Conservation (phyloP, 2,329 filamentous ascomycete species). For the Fusarium pininemorale region DNA sequence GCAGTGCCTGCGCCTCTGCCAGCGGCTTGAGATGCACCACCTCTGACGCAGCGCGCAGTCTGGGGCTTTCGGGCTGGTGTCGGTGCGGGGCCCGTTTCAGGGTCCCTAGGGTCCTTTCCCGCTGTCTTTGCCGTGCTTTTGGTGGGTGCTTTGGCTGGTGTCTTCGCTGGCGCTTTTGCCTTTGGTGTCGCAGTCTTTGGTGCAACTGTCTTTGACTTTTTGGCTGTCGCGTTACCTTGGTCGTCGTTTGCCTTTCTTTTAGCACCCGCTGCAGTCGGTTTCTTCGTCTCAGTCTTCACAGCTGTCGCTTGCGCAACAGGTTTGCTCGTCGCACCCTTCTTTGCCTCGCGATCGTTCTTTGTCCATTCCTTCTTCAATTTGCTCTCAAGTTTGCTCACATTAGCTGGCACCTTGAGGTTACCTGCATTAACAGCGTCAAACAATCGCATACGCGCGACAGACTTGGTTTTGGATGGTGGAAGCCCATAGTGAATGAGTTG, state of each 20-base stretch:
- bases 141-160: background rate
- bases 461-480: conserved; percentile 64
- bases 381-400: conserved; percentile 59
- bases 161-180: background rate
- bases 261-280: conserved; percentile 2
- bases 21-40: background rate
- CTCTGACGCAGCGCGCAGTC: background rate
- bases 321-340: conserved; percentile 43
- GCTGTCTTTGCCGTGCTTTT: conserved; percentile 9
- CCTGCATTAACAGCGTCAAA: conserved; percentile 63
- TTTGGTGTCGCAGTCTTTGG: background rate
- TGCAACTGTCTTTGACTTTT: conserved; percentile 8
- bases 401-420: conserved; percentile 57
- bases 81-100: background rate
- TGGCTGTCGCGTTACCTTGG: background rate
- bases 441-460: conserved; percentile 66
- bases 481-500: conserved; percentile 72
- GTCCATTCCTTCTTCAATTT: conserved; percentile 67
- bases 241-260: conserved; percentile 44
- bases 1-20: background rate
- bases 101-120: background rate
- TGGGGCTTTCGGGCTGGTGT: background rate
- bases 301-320: background rate
- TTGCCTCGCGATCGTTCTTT: conserved; percentile 59
- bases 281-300: background rate